Base-by-base conservation (phyloP, 2,329 filamentous ascomycete species). In the Dothideomycetidae sp. region DNA sequence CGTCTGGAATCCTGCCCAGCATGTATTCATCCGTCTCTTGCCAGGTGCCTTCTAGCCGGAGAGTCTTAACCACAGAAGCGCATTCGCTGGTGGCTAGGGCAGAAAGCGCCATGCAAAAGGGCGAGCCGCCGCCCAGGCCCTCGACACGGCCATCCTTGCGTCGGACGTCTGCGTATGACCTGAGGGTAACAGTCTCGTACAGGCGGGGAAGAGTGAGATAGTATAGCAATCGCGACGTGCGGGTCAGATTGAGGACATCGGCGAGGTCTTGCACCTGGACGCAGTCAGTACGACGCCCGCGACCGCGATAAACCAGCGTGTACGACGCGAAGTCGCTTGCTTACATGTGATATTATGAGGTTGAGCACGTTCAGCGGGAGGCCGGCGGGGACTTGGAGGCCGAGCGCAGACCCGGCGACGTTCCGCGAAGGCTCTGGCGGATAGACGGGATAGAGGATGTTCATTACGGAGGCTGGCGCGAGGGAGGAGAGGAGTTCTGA, bases 121-220 rank as follows among this genome's bases (percentile, higher is more conserved):
- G 73, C 44, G 70, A 75, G 1, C 70, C 71, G 37, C 66, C 65
- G n/a, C 73, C 73, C 52, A 68, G 71, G 9, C 73, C 73, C 49
- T 75, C 70, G 0, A 71, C 70, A 29, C 64, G 50, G 35, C 72
- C 70, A 46, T 69, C 61, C 42, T 65, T 58, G 50, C 73, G 75
- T 34, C 71, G 67, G 17, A 75, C 70, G 28, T 67, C 65, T 34
- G 66, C 58, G 50, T 77, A 74, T 5, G 71, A 73, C 37, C 61
- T 67, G 21, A 78, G 57, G 4, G 61, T 67, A 37, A 77, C 64
- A 21, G 58, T 54, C 50, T 64, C 62, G 54, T 76, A 78, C 29
- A 78, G 64, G 40, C 69, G 70, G 13, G 73, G 73, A 2, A 76
- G 58, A 21, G 69, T 63, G 70, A 78, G 75, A 56, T 77, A 78